Percentiles rank a stretch among this genome's conserved stretches.
These are phyloP conservation scores for Tylopilus sp. DNA, from an alignment of 768 basidiomycete species.

Conservation along the genomic window DNA sequence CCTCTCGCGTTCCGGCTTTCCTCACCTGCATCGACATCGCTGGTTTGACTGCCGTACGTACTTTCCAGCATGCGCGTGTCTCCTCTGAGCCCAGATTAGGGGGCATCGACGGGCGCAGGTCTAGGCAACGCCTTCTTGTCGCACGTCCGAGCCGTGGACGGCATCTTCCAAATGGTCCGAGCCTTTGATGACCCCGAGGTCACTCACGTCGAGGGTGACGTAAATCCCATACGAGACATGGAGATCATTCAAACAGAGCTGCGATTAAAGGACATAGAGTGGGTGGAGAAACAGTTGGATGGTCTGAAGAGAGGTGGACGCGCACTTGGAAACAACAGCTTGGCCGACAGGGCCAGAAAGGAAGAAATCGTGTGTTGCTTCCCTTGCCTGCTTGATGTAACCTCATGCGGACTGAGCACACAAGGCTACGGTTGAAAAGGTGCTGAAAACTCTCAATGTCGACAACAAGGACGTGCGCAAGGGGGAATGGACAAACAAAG, in stretches of 20 bases:
- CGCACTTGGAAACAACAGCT: slow-evolving; percentile 64
- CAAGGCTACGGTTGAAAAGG: slow-evolving; percentile 83
- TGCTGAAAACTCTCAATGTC: slow-evolving; percentile 70
- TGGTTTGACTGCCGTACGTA: slow-evolving; percentile 84
- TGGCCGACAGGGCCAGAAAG: slow-evolving; percentile 94
- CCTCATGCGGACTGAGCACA: slow-evolving; percentile 14
- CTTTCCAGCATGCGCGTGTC: not conserved
- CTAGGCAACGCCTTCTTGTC: slow-evolving; percentile 97
- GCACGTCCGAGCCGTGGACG: slow-evolving; percentile 96
- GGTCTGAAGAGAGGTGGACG: slow-evolving; percentile 70
- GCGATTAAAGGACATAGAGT: slow-evolving; percentile 95
- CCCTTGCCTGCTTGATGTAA: not conserved
- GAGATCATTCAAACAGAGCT: slow-evolving; percentile 94
- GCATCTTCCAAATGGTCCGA: slow-evolving; percentile 97
- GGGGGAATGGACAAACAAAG: slow-evolving; percentile 93
- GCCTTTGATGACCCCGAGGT: slow-evolving; percentile 99
- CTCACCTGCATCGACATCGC: slow-evolving; percentile 99
- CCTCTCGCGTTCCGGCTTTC: slow-evolving; percentile 84
- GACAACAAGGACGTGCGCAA: slow-evolving; percentile 92
- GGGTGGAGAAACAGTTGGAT: slow-evolving; percentile 92
- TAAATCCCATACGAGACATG: slow-evolving; percentile 95
- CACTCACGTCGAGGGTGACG: slow-evolving; percentile 98
- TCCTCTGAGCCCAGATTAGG: slow-evolving; percentile 41
- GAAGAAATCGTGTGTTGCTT: slow-evolving; percentile 83
- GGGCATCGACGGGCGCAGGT: slow-evolving; percentile 96